Evolutionary conservation across 2,329 filamentous ascomycete species (phyloP).

Genomic region (Boeremia lycopersici): DNA sequence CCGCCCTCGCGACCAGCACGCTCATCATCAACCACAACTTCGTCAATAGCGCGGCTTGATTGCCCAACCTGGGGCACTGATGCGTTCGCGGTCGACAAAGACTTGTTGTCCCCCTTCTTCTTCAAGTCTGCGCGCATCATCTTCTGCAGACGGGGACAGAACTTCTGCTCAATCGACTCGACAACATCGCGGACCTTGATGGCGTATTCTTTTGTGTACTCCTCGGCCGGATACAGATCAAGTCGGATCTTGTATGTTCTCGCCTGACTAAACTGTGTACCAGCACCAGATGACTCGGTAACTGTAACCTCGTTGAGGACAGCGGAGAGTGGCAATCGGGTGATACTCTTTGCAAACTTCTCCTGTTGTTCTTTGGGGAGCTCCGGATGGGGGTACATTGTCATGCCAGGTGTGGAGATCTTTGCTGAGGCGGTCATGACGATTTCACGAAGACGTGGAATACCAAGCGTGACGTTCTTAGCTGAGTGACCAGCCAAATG

Average conservation of each 20-base stretch:
- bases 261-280: conserved; percentile 70
- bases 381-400: conserved; percentile 76
- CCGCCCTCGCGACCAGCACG: conserved; percentile 53
- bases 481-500: conserved; percentile 98
- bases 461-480: conserved; percentile 98
- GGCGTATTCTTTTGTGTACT: conserved; percentile 86
- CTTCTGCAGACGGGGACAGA: conserved; percentile 73
- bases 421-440: conserved; percentile 93
- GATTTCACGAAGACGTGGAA: conserved; percentile 94
- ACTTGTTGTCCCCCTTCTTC: conserved; percentile 71
- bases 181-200: conserved; percentile 80
- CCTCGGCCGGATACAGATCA: conserved; percentile 80
- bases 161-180: conserved; percentile 77
- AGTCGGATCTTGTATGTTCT: conserved; percentile 86
- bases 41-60: conserved; percentile 61
- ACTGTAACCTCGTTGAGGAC: conserved; percentile 82
- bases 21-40: conserved; percentile 53
- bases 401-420: conserved; percentile 92
- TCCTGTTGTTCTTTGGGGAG: conserved; percentile 71
- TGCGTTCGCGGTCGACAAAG: conserved; percentile 59
- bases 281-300: conserved; percentile 77
- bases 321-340: conserved; percentile 80
- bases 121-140: conserved; percentile 77
- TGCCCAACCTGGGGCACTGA: conserved; percentile 78
- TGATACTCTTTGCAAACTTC: conserved; percentile 90